A percentile compares a stretch with the other conserved stretches of the same genome.
Conservation (phyloP, 495 filamentous ascomycete species). For the Chaetomium tenue region DNA sequence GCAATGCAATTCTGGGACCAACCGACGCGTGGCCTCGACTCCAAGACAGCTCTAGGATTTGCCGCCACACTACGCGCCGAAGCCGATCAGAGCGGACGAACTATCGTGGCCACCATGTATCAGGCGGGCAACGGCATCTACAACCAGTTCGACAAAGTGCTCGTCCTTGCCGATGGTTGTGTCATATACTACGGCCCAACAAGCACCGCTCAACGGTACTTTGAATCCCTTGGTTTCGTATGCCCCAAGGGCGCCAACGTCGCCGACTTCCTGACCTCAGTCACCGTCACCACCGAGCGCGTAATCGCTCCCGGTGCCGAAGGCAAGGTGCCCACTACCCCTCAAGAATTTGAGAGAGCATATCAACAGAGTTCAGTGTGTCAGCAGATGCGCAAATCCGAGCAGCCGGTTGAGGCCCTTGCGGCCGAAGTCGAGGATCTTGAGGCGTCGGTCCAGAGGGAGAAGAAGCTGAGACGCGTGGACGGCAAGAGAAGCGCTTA, state of each 20-base stretch:
- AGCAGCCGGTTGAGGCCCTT: conserved; percentile 42
- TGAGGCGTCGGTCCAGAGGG: conserved; percentile 2
- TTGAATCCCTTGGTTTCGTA: conserved; percentile 58
- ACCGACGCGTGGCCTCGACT: conserved; percentile 53
- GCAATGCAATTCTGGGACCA: conserved; percentile 53
- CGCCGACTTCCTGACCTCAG: conserved; percentile 73
- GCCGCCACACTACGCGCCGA: conserved; percentile 46
- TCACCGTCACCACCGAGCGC: conserved; percentile 71
- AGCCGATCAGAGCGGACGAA: conserved; percentile 51
- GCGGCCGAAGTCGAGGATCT: conserved; percentile 6
- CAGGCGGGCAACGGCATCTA: conserved; percentile 69
- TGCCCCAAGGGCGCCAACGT: conserved; percentile 67
- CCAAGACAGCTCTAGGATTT: conserved; percentile 49
- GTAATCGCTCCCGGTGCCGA: conserved; percentile 62
- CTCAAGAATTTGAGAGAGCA: conserved; percentile 48
- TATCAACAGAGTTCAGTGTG: conserved; percentile 2
- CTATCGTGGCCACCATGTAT: conserved; percentile 67
- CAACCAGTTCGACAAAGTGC: conserved; percentile 60
- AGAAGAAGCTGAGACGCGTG: conserved; percentile 10
- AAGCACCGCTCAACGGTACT: conserved; percentile 55
- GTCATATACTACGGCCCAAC: conserved; percentile 64
- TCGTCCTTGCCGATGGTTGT: conserved; percentile 60
- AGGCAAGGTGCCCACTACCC: conserved; percentile 58
- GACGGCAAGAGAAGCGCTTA: conserved; percentile 1
- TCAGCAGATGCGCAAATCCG: conserved; percentile 6